Conservation (phyloP, 2,329 filamentous ascomycete species). For the Xylariaceae sp. region DNA sequence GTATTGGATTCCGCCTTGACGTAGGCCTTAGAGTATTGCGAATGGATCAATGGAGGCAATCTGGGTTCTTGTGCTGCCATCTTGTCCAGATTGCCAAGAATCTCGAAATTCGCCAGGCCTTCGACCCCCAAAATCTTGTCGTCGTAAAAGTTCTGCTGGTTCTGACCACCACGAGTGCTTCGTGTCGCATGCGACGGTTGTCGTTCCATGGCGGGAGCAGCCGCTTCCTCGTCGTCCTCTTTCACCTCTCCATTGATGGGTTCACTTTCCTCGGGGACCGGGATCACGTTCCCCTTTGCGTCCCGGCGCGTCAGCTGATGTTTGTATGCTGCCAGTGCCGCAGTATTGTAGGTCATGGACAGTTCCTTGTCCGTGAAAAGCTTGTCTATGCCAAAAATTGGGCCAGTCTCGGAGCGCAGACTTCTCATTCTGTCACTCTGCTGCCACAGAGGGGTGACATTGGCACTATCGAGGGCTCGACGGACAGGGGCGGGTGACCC, state of each 20-base stretch:
- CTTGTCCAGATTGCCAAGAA: constrained; percentile 51
- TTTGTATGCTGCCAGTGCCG: constrained; percentile 54
- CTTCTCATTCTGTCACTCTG: constrained; percentile 50
- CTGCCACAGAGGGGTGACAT: constrained; percentile 55
- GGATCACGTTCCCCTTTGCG: constrained; percentile 40
- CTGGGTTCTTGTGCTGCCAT: constrained; percentile 49
- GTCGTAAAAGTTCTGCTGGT: constrained; percentile 47
- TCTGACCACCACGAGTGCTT: constrained; percentile 48
- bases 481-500: constrained; percentile 54
- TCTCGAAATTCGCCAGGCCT: constrained; percentile 51
- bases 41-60: constrained; percentile 49
- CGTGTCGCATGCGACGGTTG: constrained; percentile 57
- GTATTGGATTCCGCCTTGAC: constrained; percentile 49
- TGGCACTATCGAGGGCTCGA: constrained; percentile 46
- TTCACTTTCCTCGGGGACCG: constrained; percentile 46
- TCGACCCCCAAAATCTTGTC: constrained; percentile 54
- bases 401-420: constrained; percentile 48
- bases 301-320: constrained; percentile 52
- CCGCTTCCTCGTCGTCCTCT: constrained; percentile 39
- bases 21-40: constrained; percentile 52
- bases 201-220: constrained; percentile 54
- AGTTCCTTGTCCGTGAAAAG: constrained; percentile 65
- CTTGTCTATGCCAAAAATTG: constrained; percentile 60
- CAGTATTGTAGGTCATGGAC: constrained; percentile 55
- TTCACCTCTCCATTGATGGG: constrained; percentile 44